Evolutionary conservation across 2,329 filamentous ascomycete genomes (phyloP).

Genomic region (Sporothrix dimorphospora): DNA sequence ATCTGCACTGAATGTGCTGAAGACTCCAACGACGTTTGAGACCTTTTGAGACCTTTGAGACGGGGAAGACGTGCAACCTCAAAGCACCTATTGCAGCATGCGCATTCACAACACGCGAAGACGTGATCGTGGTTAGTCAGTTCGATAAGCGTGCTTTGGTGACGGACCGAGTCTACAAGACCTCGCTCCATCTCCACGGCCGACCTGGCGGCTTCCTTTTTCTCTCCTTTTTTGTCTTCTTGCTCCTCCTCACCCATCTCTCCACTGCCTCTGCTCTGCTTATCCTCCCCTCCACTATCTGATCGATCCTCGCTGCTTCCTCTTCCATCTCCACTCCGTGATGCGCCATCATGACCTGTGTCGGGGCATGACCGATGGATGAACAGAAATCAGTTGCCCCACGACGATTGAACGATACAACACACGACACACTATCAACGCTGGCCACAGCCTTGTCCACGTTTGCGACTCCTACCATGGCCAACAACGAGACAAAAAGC

Average conservation of each 20-base stretch:
- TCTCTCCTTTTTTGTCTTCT: background rate
- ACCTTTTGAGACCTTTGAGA: background rate
- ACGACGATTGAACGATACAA: background rate
- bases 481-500: background rate
- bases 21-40: background rate
- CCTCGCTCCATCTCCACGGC: background rate
- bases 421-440: background rate
- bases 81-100: background rate
- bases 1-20: background rate
- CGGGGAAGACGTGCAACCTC: background rate
- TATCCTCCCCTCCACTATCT: background rate
- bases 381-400: background rate
- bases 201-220: background rate
- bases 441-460: background rate
- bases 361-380: slow-evolving; percentile 18
- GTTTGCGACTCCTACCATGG: background rate
- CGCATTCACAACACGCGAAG: slow-evolving; percentile 11
- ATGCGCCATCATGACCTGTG: slow-evolving; percentile 22
- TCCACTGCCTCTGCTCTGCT: background rate
- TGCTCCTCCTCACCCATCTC: background rate
- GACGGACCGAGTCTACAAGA: slow-evolving; percentile 17
- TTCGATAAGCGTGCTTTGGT: background rate
- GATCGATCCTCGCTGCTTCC: background rate
- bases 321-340: background rate
- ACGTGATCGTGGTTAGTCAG: slow-evolving; percentile 19